Evolutionary conservation across 805 yeast species (phyloP), one percentile per base, ranked within the genome.

Genomic region (Pichia rugopelliculosa): DNA sequence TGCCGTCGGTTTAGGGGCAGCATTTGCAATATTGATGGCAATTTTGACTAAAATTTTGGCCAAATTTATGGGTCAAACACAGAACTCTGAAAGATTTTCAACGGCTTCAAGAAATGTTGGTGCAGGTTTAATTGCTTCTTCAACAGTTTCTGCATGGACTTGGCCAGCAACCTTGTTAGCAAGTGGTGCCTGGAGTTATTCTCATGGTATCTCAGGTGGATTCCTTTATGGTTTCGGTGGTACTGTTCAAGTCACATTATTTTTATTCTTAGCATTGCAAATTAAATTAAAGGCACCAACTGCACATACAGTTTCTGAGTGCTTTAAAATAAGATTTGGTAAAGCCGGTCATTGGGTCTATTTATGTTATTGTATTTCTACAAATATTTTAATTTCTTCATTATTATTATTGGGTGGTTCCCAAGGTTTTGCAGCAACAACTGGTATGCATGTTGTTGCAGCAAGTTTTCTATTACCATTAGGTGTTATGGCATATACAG

Each of bases 401-500:
- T 55, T 42, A 37, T 43, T 50, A 22, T 22, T 65, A 62, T 17
- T 73, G 13, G 75, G 76, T 45, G 79, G 76, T 11, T 67, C 76
- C n/a, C 71, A 68, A 39, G 73, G 66, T 13, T 62, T 73, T 52
- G 42, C 65, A 20, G 68, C 64, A 12, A 54, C 66, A 5, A 72
- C 77, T 11, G 79, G 78, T 11, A 70, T 74, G 69, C 65, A 71
- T 51, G 60, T 63, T 12, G 70, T 67, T 37, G 80, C 79, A 7
- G 72, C 76, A 0, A 61, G 68, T 48, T 67, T 73, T 49, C 54
- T 75, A 18, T 54, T 75, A 7, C 79, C 79, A 4, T 52, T 74
- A 22, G 75, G 75, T 42, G 79, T 76, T 18, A 59, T 70, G 41
- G 57, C 72, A 22, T 77, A 76, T 55, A 76, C 79, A 1, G 63